These are phyloP conservation scores for Pythium vanterpoolii DNA, from an alignment of 352 stramenopile genomes.

Conservation along the genomic window DNA sequence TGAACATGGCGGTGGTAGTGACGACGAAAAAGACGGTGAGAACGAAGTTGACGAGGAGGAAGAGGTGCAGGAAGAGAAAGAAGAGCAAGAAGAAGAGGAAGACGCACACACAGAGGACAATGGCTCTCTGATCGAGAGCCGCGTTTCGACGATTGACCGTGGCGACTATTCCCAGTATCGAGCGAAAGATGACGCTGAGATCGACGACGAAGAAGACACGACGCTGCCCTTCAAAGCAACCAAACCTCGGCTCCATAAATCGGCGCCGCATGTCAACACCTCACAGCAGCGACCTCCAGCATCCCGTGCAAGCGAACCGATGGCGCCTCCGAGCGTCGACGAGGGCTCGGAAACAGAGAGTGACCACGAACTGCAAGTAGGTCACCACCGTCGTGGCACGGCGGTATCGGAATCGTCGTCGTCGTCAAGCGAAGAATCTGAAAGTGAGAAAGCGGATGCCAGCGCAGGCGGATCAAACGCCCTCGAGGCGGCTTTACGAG, in stretches of 20 bases:
- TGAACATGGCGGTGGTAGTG: slow-evolving; percentile 14
- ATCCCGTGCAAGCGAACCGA: not conserved
- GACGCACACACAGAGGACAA: slow-evolving; percentile 11
- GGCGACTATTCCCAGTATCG: slow-evolving; percentile 31
- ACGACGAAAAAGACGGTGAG: slow-evolving; percentile 15
- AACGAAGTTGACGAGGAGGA: slow-evolving; percentile 3
- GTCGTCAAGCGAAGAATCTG: slow-evolving; percentile 32
- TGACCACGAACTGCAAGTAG: slow-evolving; percentile 6
- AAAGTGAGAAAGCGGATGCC: slow-evolving; percentile 26
- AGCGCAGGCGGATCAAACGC: slow-evolving; percentile 27
- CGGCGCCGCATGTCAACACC: not conserved
- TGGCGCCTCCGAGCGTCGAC: not conserved
- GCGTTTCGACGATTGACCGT: slow-evolving; percentile 45
- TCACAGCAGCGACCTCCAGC: not conserved
- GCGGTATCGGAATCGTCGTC: slow-evolving; percentile 16
- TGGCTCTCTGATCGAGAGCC: not conserved
- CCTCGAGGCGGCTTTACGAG: slow-evolving; percentile 51
- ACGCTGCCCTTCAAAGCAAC: not conserved
- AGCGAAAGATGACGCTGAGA: slow-evolving; percentile 17
- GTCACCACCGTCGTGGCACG: not conserved
- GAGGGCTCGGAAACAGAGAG: slow-evolving; percentile 19
- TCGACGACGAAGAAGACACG: slow-evolving; percentile 10
- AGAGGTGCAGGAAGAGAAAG: slow-evolving; percentile 15
- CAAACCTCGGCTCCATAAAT: not conserved
- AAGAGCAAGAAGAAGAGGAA: slow-evolving; percentile 18